Conservation (phyloP, 2,329 filamentous ascomycete species). For the Grosmannia huntii region DNA sequence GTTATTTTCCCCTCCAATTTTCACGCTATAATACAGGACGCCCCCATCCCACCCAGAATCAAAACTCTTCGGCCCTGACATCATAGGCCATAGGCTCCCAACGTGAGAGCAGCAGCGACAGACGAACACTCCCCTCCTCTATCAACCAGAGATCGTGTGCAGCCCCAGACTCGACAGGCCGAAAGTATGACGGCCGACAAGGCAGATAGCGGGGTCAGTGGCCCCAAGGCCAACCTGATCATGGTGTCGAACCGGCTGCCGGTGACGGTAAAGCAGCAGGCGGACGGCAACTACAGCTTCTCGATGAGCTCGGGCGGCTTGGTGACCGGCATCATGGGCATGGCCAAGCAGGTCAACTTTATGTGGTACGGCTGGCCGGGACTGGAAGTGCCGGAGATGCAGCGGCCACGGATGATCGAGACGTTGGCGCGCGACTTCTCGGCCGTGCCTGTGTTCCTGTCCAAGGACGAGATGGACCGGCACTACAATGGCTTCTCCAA, state of each 20-base stretch:
- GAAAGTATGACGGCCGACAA: background rate
- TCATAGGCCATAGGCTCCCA: background rate
- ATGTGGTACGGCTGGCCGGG: slow-evolving; percentile 99
- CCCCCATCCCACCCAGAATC: background rate
- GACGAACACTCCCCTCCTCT: background rate
- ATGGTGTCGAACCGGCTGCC: slow-evolving; percentile 91
- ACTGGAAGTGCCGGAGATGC: slow-evolving; percentile 75
- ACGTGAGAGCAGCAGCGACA: background rate
- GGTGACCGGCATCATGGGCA: slow-evolving; percentile 81
- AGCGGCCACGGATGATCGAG: slow-evolving; percentile 60
- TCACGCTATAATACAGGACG: background rate
- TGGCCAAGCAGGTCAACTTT: slow-evolving; percentile 87
- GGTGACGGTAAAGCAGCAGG: slow-evolving; percentile 89
- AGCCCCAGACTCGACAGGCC: background rate
- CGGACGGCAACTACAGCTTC: slow-evolving; percentile 84
- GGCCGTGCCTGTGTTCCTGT: slow-evolving; percentile 84
- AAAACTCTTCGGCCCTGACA: background rate
- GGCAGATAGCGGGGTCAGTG: background rate
- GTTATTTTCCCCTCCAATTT: background rate
- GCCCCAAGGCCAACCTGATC: slow-evolving; percentile 12
- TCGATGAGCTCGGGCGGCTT: slow-evolving; percentile 95
- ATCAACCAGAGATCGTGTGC: too few species aligned
- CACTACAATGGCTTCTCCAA: slow-evolving; percentile 99
- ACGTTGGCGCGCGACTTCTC: slow-evolving; percentile 77
- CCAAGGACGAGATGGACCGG: slow-evolving; percentile 82